Percentiles rank a stretch among this genome's conserved stretches.
Conservation (phyloP, 495 filamentous ascomycete species). For the Hypoxylon crocopeplum region DNA sequence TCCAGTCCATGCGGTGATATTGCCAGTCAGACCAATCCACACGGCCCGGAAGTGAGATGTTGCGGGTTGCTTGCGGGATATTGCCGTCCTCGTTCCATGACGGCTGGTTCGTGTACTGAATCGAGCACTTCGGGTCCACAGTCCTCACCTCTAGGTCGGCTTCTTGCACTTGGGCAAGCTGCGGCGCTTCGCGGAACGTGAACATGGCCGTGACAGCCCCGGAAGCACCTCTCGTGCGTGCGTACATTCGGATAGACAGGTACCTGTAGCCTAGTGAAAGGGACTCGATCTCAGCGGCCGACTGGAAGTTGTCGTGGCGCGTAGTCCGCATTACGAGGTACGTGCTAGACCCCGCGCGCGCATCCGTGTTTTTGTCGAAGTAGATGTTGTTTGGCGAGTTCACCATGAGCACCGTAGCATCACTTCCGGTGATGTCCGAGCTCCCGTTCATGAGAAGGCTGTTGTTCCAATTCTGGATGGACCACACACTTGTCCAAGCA, state of each 20-base stretch:
- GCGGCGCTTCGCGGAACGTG: slow-evolving; percentile 57
- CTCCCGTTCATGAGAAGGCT: slow-evolving; percentile 35
- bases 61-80: slow-evolving; percentile 51
- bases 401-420: slow-evolving; percentile 60
- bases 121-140: slow-evolving; percentile 56
- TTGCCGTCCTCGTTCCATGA: slow-evolving; percentile 53
- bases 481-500: slow-evolving; percentile 60
- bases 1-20: slow-evolving; percentile 76
- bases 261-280: slow-evolving; percentile 59
- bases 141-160: slow-evolving; percentile 80
- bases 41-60: slow-evolving; percentile 50
- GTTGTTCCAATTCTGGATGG: slow-evolving; percentile 66
- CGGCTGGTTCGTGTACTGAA: slow-evolving; percentile 81
- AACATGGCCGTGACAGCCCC: slow-evolving; percentile 76
- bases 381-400: slow-evolving; percentile 73
- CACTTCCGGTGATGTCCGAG: slow-evolving; percentile 44
- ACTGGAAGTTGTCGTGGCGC: slow-evolving; percentile 62
- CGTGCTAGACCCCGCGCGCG: slow-evolving; percentile 47
- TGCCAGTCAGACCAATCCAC: slow-evolving; percentile 70
- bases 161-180: slow-evolving; percentile 65
- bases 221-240: slow-evolving; percentile 55
- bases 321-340: slow-evolving; percentile 69
- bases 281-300: slow-evolving; percentile 70
- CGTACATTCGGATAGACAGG: slow-evolving; percentile 67
- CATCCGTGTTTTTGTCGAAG: slow-evolving; percentile 53